A percentile compares a stretch with the other conserved stretches of the same genome.
phyloP scores from a whole-genome alignment of 1,139 yeast genomes.

The Nakaseomyces nivariensis region DNA sequence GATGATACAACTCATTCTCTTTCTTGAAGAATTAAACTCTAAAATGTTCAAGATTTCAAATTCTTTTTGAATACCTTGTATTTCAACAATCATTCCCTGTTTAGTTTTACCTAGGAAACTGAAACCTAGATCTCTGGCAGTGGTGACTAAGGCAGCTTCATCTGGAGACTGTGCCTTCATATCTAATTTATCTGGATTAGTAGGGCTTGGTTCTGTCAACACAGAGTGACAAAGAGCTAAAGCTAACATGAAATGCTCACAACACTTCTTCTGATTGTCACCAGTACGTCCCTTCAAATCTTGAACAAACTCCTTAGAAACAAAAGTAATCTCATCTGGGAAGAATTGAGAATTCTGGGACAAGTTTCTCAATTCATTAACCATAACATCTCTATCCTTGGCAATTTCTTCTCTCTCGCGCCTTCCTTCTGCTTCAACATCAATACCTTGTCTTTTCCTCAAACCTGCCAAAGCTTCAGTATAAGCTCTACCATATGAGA shows the following conservation, averaged over 20 bases:
- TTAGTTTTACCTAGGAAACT: slow-evolving; percentile 69
- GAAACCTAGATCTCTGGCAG: slow-evolving; percentile 89
- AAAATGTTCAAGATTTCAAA: slow-evolving; percentile 67
- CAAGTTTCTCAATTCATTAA: slow-evolving; percentile 39
- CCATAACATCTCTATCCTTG: slow-evolving; percentile 57
- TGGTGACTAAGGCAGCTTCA: slow-evolving; percentile 89
- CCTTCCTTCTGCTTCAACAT: slow-evolving; percentile 58
- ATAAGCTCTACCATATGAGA: slow-evolving; percentile 81
- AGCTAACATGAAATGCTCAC: slow-evolving; percentile 74
- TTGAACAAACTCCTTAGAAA: slow-evolving; percentile 55
- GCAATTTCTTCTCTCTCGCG: slow-evolving; percentile 54
- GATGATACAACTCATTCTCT: slow-evolving; percentile 91
- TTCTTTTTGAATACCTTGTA: slow-evolving; percentile 64
- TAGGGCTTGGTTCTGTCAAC: slow-evolving; percentile 58
- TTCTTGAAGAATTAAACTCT: slow-evolving; percentile 85
- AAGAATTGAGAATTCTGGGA: slow-evolving; percentile 45
- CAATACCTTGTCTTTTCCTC: slow-evolving; percentile 78
- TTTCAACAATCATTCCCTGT: slow-evolving; percentile 55
- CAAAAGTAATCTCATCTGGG: slow-evolving; percentile 65
- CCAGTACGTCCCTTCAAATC: slow-evolving; percentile 46
- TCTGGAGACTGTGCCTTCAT: slow-evolving; percentile 97
- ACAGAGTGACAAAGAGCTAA: slow-evolving; percentile 90
- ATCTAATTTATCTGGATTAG: slow-evolving; percentile 46
- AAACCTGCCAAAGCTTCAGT: slow-evolving; percentile 94
- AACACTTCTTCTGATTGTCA: slow-evolving; percentile 49